Conservation (phyloP, 208 protist genomes). For the Leishmania guyanensis region DNA sequence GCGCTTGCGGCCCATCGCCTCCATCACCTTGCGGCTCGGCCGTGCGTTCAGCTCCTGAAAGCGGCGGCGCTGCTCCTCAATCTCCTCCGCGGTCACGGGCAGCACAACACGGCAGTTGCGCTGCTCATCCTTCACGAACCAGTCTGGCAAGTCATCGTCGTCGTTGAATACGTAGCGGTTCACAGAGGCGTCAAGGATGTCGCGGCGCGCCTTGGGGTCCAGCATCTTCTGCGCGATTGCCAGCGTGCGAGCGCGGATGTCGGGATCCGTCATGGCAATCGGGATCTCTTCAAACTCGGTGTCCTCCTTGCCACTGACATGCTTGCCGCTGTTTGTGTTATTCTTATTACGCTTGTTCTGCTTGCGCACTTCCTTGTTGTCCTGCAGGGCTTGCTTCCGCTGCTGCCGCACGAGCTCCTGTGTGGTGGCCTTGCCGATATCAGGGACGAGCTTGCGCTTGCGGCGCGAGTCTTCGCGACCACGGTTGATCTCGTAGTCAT, state of each 20-base stretch:
- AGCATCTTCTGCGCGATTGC: constrained; percentile 91
- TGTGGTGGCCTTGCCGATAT: constrained; percentile 74
- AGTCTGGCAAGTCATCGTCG: constrained; percentile 90
- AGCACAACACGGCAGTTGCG: constrained; percentile 84
- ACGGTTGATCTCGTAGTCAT: constrained; percentile 57
- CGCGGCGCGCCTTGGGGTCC: constrained; percentile 75
- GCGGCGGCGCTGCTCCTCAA: constrained; percentile 91
- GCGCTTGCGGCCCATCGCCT: constrained; percentile 97
- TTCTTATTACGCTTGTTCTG: constrained; percentile 71
- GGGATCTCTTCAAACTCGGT: constrained; percentile 89
- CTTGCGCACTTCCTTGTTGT: constrained; percentile 78
- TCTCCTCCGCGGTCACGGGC: constrained; percentile 88
- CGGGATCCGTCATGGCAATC: constrained; percentile 84
- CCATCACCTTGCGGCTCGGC: constrained; percentile 97
- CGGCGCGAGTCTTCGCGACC: constrained; percentile 78
- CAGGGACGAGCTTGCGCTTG: constrained; percentile 69
- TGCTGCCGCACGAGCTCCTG: constrained; percentile 86
- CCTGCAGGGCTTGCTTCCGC: constrained; percentile 75
- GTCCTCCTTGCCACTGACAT: constrained; percentile 54
- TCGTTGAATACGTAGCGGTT: constrained; percentile 91
- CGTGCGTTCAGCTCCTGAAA: constrained; percentile 94
- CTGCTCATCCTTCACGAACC: constrained; percentile 94
- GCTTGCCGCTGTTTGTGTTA: constrained; percentile 44
- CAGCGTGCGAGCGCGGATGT: constrained; percentile 81
- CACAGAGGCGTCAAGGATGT: constrained; percentile 88